Evolutionary conservation across 495 filamentous ascomycete genomes (phyloP).

Genomic region (Umbilicaria muhlenbergii): DNA sequence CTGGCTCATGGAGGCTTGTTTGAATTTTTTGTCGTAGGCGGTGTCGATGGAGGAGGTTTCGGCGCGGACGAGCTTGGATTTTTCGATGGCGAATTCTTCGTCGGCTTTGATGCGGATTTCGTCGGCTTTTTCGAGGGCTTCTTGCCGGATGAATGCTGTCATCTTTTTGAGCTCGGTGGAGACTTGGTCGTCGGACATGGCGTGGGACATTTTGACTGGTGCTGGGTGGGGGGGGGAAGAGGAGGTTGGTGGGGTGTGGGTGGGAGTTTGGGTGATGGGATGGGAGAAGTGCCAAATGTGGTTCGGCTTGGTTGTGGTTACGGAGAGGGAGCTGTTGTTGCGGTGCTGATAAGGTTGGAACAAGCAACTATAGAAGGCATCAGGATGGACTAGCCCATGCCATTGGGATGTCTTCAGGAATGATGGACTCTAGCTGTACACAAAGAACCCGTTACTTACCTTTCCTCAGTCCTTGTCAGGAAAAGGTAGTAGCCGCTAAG

Average conservation of each 20-base stretch:
- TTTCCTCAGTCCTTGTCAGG: too few species aligned
- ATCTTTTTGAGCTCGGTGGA: constrained; percentile 95
- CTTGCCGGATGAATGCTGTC: constrained; percentile 99
- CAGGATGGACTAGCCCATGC: too few species aligned
- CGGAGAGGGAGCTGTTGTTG: too few species aligned
- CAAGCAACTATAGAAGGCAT: too few species aligned
- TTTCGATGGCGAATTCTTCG: constrained; percentile 96
- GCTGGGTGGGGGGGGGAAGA: constrained; percentile 14
- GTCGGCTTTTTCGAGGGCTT: constrained; percentile 88
- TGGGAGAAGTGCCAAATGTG: too few species aligned
- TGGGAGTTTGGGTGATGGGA: too few species aligned
- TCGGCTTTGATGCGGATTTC: constrained; percentile 97
- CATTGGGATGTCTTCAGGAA: too few species aligned
- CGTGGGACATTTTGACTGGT: constrained; percentile 68
- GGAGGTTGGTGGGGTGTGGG: constrained; percentile 8
- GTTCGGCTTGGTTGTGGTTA: too few species aligned
- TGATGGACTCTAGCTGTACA: too few species aligned
- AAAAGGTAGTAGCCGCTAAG: too few species aligned
- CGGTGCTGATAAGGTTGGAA: too few species aligned
- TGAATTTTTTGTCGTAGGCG: constrained; percentile 93
- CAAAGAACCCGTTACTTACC: too few species aligned
- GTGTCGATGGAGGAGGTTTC: constrained; percentile 86
- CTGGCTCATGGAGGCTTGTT: constrained; percentile 89
- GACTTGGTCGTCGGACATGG: constrained; percentile 97
- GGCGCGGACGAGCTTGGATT: constrained; percentile 91